These are phyloP conservation scores for Ilex asprella DNA, from an alignment of 257 asterid genomes.

Conservation along the genomic window DNA sequence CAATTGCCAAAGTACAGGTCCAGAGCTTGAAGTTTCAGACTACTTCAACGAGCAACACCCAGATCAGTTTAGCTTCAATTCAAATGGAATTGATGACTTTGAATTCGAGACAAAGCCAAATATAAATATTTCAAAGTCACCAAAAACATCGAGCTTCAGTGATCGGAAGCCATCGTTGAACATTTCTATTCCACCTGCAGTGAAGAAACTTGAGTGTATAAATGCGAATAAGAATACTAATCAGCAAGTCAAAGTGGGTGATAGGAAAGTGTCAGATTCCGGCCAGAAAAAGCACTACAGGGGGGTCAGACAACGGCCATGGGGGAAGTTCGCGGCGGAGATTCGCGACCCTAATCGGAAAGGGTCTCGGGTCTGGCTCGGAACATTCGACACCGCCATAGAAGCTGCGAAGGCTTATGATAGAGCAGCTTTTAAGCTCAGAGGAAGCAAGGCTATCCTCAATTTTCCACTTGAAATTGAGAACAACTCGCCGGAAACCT, in stretches of 20 bases:
- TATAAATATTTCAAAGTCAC: background rate
- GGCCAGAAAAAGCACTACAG: conserved; percentile 49
- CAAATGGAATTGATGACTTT: background rate
- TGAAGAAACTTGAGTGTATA: conserved; percentile 6
- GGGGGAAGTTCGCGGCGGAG: conserved; percentile 77
- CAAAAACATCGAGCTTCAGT: conserved; percentile 7
- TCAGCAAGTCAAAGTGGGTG: background rate
- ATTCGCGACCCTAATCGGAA: conserved; percentile 66
- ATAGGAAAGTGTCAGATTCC: conserved; percentile 13
- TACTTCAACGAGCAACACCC: background rate
- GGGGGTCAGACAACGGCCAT: conserved; percentile 63
- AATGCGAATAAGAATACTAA: background rate
- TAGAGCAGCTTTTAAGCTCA: conserved; percentile 64
- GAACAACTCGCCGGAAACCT: conserved; percentile 16
- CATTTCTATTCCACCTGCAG: conserved; percentile 45
- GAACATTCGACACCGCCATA: conserved; percentile 60
- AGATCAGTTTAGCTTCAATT: background rate
- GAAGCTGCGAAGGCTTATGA: conserved; percentile 75
- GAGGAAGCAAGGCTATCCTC: conserved; percentile 62
- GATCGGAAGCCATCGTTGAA: conserved; percentile 60
- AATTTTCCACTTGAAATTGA: conserved; percentile 79
- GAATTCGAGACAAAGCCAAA: conserved; percentile 38
- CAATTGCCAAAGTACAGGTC: conserved; percentile 8
- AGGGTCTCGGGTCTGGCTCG: conserved; percentile 71
- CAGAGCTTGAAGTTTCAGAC: conserved; percentile 9